Evolutionary conservation across 2,329 filamentous ascomycete genomes (phyloP).

Genomic region (Fusarium sp.): DNA sequence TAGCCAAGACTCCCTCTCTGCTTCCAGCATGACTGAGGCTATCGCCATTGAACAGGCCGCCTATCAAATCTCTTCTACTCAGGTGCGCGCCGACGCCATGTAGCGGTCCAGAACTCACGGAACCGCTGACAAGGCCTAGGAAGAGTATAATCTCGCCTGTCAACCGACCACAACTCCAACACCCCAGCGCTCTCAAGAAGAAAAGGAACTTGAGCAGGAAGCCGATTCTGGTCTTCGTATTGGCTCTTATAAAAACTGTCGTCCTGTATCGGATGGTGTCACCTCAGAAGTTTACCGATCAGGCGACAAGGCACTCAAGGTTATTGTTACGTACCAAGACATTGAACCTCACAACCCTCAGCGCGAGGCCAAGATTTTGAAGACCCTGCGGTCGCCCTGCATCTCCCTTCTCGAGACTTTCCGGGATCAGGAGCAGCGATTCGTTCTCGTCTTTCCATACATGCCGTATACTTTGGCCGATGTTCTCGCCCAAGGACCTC

Average conservation of each 20-base stretch:
- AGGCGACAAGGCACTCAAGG: constrained; percentile 76
- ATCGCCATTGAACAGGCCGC: constrained; percentile 74
- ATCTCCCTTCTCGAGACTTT: constrained; percentile 80
- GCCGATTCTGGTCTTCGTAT: constrained; percentile 57
- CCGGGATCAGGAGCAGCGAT: constrained; percentile 73
- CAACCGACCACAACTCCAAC: constrained; percentile 29
- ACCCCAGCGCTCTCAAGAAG: constrained; percentile 8
- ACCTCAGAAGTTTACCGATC: constrained; percentile 87
- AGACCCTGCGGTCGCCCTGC: constrained; percentile 63
- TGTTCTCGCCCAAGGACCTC: constrained; percentile 66
- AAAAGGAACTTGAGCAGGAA: constrained; percentile 10
- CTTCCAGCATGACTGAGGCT: constrained; percentile 57
- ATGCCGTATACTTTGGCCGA: constrained; percentile 77
- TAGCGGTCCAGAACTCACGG: constrained; percentile 30
- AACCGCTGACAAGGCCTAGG: constrained; percentile 56
- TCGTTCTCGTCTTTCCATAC: constrained; percentile 88
- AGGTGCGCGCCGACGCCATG: constrained; percentile 58
- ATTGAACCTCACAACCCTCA: constrained; percentile 84
- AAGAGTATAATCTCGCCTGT: constrained; percentile 66
- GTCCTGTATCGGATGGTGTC: constrained; percentile 71
- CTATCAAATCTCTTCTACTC: constrained; percentile 66
- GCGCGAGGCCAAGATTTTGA: constrained; percentile 82
- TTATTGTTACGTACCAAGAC: constrained; percentile 79
- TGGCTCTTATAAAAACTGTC: constrained; percentile 64
- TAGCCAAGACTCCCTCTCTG: constrained; percentile 49